Percentiles rank a stretch among this genome's conserved stretches.
Conservation (phyloP, 768 basidiomycete genomes). For the Pleurotus citrinopileatus region DNA sequence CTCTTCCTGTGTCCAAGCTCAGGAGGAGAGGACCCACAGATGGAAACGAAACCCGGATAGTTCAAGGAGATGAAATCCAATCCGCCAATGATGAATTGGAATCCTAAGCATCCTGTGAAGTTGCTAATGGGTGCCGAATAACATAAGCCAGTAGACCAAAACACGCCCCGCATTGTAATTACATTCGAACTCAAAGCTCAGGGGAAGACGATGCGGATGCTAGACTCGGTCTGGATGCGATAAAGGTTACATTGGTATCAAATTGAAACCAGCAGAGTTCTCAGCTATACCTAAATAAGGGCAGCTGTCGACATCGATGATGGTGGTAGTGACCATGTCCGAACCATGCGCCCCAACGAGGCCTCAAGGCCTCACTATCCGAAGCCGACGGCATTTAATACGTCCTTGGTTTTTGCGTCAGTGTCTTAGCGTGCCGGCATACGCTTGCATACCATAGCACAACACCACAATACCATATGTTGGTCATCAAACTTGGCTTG, state of each 20-base stretch:
- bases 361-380: no score
- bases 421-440: neutral
- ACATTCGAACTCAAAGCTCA: no score
- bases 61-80: neutral
- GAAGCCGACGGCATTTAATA: neutral
- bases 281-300: no score
- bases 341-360: no score
- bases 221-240: no score
- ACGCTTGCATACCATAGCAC: neutral
- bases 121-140: neutral
- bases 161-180: no score
- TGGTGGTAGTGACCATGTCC: no score
- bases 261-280: no score
- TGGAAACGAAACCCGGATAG: neutral
- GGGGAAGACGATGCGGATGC: no score
- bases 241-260: no score
- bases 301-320: no score
- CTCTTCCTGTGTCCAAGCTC: neutral
- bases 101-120: neutral
- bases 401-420: neutral
- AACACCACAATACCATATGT: constrained; percentile 1
- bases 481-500: neutral
- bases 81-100: neutral
- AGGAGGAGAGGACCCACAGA: neutral
- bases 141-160: no score